These are phyloP conservation scores for Lojkania enalia DNA, from an alignment of 2,329 filamentous ascomycete species.

Conservation along the genomic window DNA sequence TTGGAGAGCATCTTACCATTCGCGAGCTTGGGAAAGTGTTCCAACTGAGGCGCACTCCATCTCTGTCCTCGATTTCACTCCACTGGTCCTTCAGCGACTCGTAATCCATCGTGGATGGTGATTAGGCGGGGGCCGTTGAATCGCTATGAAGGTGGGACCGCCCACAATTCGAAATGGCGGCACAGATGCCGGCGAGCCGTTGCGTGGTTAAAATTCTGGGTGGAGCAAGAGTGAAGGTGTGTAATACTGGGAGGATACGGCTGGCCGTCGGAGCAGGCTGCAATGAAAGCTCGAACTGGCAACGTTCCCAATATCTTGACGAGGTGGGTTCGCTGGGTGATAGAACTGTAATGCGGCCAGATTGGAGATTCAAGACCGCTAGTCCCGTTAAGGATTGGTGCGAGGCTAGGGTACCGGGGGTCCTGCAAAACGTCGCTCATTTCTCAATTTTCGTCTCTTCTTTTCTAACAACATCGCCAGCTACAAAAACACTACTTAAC, in stretches of 20 bases:
- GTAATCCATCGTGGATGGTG: slow-evolving; percentile 72
- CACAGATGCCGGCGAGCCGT: slow-evolving; percentile 19
- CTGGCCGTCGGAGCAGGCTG: slow-evolving; percentile 19
- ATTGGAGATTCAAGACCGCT: slow-evolving; percentile 33
- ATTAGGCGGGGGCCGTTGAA: slow-evolving; percentile 13
- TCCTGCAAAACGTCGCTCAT: slow-evolving; percentile 23
- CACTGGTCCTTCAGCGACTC: slow-evolving; percentile 93
- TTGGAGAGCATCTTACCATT: slow-evolving; percentile 62
- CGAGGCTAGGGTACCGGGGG: not conserved
- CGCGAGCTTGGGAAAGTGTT: slow-evolving; percentile 98
- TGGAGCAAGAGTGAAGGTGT: slow-evolving; percentile 2
- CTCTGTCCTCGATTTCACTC: slow-evolving; percentile 93
- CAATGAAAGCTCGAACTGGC: slow-evolving; percentile 27
- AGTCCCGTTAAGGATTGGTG: slow-evolving; percentile 11
- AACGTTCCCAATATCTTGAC: slow-evolving; percentile 31
- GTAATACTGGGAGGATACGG: not conserved
- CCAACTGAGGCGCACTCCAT: slow-evolving; percentile 96
- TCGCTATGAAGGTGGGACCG: slow-evolving; percentile 30
- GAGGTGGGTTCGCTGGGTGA: slow-evolving; percentile 23
- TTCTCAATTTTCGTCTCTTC: slow-evolving; percentile 44
- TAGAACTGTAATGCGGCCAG: slow-evolving; percentile 34
- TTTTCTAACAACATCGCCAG: slow-evolving; percentile 55
- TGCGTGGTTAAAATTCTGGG: slow-evolving; percentile 8
- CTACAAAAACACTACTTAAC: slow-evolving; percentile 62
- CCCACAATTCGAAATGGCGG: slow-evolving; percentile 38